Evolutionary conservation across 2,329 filamentous ascomycete genomes (phyloP).

Genomic region (Stromatinia cepivora): DNA sequence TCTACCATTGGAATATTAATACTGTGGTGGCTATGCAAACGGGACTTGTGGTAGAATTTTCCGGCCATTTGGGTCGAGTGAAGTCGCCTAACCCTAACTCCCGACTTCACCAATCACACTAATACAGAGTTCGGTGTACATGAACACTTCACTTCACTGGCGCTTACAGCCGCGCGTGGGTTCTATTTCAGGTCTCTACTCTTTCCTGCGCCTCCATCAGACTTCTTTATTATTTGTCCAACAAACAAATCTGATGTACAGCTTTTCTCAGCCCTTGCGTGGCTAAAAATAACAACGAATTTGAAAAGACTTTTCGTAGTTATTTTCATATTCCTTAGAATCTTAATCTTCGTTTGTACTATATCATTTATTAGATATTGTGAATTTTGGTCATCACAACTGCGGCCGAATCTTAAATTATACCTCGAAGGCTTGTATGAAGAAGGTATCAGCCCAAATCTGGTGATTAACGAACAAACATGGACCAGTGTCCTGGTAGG

Average conservation of each 20-base stretch:
- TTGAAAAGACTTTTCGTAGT: too few species aligned
- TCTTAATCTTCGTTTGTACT: too few species aligned
- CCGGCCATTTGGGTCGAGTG: neutral
- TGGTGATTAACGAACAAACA: neutral
- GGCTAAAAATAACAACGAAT: too few species aligned
- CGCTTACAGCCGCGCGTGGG: slow-evolving; percentile 15
- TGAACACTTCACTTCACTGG: neutral
- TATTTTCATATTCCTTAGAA: too few species aligned
- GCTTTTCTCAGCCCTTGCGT: neutral
- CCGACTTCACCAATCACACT: neutral
- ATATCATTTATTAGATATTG: too few species aligned
- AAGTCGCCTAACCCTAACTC: neutral
- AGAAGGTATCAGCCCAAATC: neutral
- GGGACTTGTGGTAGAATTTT: neutral
- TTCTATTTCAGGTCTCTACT: slow-evolving; percentile 10
- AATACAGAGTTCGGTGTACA: neutral
- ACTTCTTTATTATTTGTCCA: neutral
- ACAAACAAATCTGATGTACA: neutral
- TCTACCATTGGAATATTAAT: neutral
- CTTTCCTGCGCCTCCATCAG: neutral
- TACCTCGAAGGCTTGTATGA: neutral
- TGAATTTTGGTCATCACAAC: neutral
- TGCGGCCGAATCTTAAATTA: neutral
- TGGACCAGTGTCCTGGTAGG: neutral
- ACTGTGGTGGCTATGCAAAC: slow-evolving; percentile 8